Evolutionary conservation across 768 basidiomycete species (phyloP).

Genomic region (Suillus weaverae): DNA sequence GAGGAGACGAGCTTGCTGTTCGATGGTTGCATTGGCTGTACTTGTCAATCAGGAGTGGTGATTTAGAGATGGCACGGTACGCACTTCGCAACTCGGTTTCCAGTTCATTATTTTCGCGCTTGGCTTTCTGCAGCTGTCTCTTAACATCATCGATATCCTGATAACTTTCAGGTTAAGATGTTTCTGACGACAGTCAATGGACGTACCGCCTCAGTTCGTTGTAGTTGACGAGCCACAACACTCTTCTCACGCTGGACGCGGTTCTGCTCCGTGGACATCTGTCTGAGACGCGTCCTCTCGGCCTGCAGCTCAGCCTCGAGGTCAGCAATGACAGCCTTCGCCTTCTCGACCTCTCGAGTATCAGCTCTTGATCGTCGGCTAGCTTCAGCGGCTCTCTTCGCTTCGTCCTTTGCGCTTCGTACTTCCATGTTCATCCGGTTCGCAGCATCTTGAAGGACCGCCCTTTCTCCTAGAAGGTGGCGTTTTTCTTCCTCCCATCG

Average conservation of each 20-base stretch:
- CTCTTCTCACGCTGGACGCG: constrained; percentile 65
- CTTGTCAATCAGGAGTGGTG: constrained; percentile 15
- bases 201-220: constrained; percentile 69
- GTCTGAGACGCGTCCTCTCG: constrained; percentile 66
- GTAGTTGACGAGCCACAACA: constrained; percentile 60
- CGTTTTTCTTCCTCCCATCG: constrained; percentile 71
- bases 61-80: constrained; percentile 15
- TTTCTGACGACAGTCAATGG: background rate
- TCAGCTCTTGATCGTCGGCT: constrained; percentile 49
- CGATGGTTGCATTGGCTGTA: constrained; percentile 62
- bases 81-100: constrained; percentile 73
- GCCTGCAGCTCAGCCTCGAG: constrained; percentile 70
- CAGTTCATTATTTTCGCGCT: constrained; percentile 71
- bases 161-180: constrained; percentile 10
- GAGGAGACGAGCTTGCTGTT: constrained; percentile 71
- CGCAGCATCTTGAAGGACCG: constrained; percentile 68
- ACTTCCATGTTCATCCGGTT: constrained; percentile 65
- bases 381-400: constrained; percentile 50
- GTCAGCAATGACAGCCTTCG: constrained; percentile 62
- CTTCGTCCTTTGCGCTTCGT: constrained; percentile 57
- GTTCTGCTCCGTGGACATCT: constrained; percentile 62
- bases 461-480: constrained; percentile 67
- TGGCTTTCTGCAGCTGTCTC: constrained; percentile 63
- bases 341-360: constrained; percentile 70
- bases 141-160: constrained; percentile 83